A percentile compares a stretch with the other conserved stretches of the same genome.
Evolutionary conservation across 1,284 basidiomycete genomes (phyloP).

Genomic region (Trichosporon coremiiforme): DNA sequence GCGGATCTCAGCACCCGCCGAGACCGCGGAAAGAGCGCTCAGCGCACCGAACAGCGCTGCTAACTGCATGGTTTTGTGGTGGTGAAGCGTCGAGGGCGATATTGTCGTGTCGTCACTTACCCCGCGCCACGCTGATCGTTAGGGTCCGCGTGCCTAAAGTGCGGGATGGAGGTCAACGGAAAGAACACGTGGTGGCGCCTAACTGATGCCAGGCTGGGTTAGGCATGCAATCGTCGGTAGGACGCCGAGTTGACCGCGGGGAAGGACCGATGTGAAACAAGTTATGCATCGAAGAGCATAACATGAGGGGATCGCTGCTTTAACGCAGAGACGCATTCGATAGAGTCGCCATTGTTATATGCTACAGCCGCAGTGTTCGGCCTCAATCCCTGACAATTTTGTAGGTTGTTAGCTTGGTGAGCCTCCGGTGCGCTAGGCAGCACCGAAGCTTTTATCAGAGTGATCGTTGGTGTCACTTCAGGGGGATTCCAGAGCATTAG

Average conservation of each 20-base stretch:
- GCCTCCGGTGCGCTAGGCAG: too few species aligned
- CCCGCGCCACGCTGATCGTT: conserved; percentile 10
- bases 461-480: too few species aligned
- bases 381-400: too few species aligned
- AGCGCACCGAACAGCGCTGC: conserved; percentile 27
- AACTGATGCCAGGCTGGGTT: neutral
- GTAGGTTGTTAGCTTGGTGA: too few species aligned
- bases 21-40: conserved; percentile 20
- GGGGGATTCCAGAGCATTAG: too few species aligned
- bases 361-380: too few species aligned
- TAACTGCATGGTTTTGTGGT: conserved; percentile 3
- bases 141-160: neutral
- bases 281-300: neutral
- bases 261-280: neutral
- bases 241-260: neutral
- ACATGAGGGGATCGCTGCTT: neutral
- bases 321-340: too few species aligned
- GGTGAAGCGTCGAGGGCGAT: neutral
- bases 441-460: too few species aligned
- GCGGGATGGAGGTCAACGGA: neutral
- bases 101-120: conserved; percentile 10
- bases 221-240: neutral
- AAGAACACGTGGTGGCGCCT: neutral
- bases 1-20: conserved; percentile 19
- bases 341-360: too few species aligned